These are phyloP conservation scores for Blastomyces gilchristii DNA, from an alignment of 2,329 filamentous ascomycete genomes.

Conservation along the genomic window DNA sequence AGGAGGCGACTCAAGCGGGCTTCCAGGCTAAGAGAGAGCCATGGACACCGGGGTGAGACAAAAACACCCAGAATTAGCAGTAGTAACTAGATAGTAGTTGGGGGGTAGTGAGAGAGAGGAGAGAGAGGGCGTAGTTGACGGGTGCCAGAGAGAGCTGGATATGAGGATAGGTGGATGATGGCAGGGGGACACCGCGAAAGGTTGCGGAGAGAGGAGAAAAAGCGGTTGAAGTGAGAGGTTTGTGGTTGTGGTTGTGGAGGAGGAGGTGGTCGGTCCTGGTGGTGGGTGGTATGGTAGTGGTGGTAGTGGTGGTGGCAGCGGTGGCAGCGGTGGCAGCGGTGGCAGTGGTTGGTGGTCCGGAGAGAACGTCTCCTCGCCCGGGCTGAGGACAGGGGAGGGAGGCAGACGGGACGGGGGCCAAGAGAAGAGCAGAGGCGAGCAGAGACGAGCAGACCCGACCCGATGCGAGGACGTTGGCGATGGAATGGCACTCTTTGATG, in stretches of 20 bases:
- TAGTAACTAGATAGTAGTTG: too few relatives aligned
- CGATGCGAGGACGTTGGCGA: neutral
- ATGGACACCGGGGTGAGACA: conserved; percentile 4
- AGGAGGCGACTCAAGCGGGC: neutral
- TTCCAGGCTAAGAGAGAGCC: neutral
- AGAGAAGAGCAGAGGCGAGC: neutral
- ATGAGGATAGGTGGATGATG: neutral
- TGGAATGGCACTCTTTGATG: neutral
- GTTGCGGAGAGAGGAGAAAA: neutral
- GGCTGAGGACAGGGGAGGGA: too few relatives aligned
- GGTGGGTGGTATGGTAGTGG: too few relatives aligned
- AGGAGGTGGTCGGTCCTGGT: too few relatives aligned
- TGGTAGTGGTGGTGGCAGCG: too few relatives aligned
- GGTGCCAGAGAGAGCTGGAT: neutral
- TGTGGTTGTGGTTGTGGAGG: neutral
- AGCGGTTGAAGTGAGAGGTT: neutral
- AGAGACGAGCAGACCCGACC: neutral
- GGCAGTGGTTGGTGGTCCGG: too few relatives aligned
- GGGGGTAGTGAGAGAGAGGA: neutral
- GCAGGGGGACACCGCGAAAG: neutral
- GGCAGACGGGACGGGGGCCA: neutral
- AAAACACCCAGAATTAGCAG: conserved; percentile 1
- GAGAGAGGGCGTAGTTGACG: neutral
- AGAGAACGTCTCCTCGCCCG: too few relatives aligned
- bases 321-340: too few relatives aligned